Conservation (phyloP, 768 basidiomycete genomes). For the Termitomyces sp. region DNA sequence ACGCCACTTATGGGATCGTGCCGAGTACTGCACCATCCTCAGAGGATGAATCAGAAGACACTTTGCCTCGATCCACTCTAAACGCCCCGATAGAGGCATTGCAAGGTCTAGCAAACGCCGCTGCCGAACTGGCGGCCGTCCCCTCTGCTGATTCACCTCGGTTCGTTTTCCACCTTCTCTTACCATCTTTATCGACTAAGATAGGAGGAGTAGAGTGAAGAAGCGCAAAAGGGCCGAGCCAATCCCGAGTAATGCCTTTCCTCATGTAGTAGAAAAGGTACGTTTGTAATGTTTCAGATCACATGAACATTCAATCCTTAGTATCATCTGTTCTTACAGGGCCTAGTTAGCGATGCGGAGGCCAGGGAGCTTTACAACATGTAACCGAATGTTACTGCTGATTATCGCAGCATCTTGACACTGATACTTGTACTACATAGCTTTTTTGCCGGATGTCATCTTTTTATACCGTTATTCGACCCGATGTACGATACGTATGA, state of each 20-base stretch:
- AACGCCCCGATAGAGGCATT: constrained; percentile 94
- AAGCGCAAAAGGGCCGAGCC: constrained; percentile 84
- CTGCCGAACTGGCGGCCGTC: constrained; percentile 86
- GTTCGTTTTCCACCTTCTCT: constrained; percentile 27
- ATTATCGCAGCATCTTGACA: constrained; percentile 25
- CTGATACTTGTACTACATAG: constrained; percentile 40
- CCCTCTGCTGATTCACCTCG: constrained; percentile 61
- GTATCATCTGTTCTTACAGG: constrained; percentile 34
- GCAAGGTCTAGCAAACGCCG: constrained; percentile 91
- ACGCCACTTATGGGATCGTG: constrained; percentile 86
- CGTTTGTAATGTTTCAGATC: not conserved
- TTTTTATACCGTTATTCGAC: constrained; percentile 95
- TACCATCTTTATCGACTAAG: constrained; percentile 1
- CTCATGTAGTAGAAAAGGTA: constrained; percentile 86
- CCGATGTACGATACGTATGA: constrained; percentile 92
- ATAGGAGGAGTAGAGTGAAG: constrained; percentile 48
- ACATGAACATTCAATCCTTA: not conserved
- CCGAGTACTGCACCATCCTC: constrained; percentile 80
- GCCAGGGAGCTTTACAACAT: constrained; percentile 91
- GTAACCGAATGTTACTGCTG: constrained; percentile 39
- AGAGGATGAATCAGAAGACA: constrained; percentile 89
- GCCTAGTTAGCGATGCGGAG: constrained; percentile 79
- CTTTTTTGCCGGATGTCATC: constrained; percentile 94
- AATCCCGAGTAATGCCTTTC: constrained; percentile 80
- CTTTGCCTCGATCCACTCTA: constrained; percentile 74